Evolutionary conservation across 2,329 filamentous ascomycete genomes (phyloP).

Genomic region (Gaeumannomyces tritici): DNA sequence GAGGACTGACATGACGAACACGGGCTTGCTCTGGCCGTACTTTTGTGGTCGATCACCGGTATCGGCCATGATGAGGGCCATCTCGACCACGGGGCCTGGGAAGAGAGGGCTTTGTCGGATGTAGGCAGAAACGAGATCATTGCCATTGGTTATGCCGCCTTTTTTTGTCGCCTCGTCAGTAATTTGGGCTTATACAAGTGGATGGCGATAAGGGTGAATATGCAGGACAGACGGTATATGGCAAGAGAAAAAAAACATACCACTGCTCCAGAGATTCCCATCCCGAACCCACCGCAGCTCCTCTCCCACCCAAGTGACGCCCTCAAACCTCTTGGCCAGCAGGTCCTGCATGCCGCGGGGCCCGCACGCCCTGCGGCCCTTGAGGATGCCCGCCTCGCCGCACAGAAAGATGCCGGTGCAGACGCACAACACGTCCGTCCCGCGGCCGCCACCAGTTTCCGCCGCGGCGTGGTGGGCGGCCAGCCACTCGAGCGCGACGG

Average conservation of each 20-base stretch:
- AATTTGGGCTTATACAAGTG: too few species aligned
- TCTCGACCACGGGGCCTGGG: constrained; percentile 31
- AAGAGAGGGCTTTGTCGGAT: constrained; percentile 32
- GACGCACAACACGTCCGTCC: constrained; percentile 38
- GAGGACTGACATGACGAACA: constrained; percentile 21
- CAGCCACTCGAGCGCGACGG: constrained; percentile 31
- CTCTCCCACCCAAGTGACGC: constrained; percentile 24
- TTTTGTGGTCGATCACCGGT: constrained; percentile 36
- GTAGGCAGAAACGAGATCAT: constrained; percentile 45
- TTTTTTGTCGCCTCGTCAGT: constrained; percentile 20
- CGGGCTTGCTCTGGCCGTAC: constrained; percentile 27
- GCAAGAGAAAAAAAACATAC: constrained; percentile 20
- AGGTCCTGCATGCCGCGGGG: constrained; percentile 20
- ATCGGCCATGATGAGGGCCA: constrained; percentile 32
- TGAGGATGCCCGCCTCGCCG: constrained; percentile 34
- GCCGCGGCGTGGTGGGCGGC: constrained; percentile 25
- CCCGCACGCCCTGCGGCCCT: constrained; percentile 33
- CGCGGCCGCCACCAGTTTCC: constrained; percentile 5
- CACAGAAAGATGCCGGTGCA: constrained; percentile 42
- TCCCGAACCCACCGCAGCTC: constrained; percentile 40
- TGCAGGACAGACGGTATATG: neutral
- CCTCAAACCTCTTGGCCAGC: constrained; percentile 4
- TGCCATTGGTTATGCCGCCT: constrained; percentile 47
- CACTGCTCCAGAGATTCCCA: constrained; percentile 45
- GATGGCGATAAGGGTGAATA: neutral